Evolutionary conservation across 805 yeast genomes (phyloP), one percentile per base, ranked within the genome.

Genomic region (Candida khao-thaluensis): DNA sequence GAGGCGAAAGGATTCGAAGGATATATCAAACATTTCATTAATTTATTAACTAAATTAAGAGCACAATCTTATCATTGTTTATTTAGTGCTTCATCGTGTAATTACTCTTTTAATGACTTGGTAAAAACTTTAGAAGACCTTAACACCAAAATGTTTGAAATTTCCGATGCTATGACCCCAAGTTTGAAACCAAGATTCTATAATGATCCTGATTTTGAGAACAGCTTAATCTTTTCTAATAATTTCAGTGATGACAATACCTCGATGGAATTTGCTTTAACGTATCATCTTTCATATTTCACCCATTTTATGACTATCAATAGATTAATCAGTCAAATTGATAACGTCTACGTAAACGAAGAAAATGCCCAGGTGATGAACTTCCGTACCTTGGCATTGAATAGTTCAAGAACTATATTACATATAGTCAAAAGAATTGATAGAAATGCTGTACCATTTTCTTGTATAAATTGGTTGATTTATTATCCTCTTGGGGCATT

Each of bases 401-500:
- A 64, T 30, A 54, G 69, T 20, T 66, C 72, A 5, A 49, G 74
- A 20, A 67, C 72, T 1, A 57, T 68, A 8, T 39, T 68, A 17
- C 49, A 50, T 35, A 45, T 64, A 18, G 50, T 54, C 2, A 50
- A 47, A 4, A 50, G 49, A 18, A 23, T 64, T 11, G 54, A 51
- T 22, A 46, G 48, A 10, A 41, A 46, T 9, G 46, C 47, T 5
- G 35, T 53, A 1, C 50, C 61, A 1, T 40, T 49, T 18, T 50
- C 65, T 1, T 57, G 54, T 38, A 46, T 50, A 35, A 57, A 59
- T 28, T 66, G 71, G 71, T 43, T 59, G 21, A 40, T 57, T 30
- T 56, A 54, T 28, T 64, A 51, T 38, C 66, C 69, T 1, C 45
- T 61, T 16, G 47, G 60, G 17, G 72, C 72, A 3, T 56, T 50